Evolutionary conservation across 2,329 filamentous ascomycete species (phyloP), one percentile per base, ranked within the genome.

Genomic region (Botrytis pseudocinerea): DNA sequence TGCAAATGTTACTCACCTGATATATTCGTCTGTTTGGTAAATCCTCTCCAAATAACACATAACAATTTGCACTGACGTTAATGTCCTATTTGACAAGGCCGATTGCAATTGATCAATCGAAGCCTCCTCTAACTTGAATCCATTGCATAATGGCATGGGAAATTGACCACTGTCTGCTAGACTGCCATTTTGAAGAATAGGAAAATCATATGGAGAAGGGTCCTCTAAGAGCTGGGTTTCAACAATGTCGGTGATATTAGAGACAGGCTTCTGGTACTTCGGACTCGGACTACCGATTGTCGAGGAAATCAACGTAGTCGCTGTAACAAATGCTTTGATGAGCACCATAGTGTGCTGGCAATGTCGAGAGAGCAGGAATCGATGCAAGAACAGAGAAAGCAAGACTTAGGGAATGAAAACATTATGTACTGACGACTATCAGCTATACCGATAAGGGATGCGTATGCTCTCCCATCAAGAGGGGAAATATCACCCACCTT

Each of bases 21-120:
- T 84, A 78, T 92, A 93, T 51, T 86, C 83, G 73, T 92, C 84
- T 0, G 89, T 90, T 81, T 93, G 91, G 69, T 85, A 84, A 10
- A 86, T 85, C 51, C 91, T 83, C 72, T 86, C 83, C 54, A 91
- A 78, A 80, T 92, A 92, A 82, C 90, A 93, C n/a, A 82, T 78
- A 14, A 88, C 83, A 35, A 92, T 82, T 74, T 91, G 84, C 38
- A 87, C 85, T 28, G 86, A 87, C 0, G 87, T 91, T 73, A 93
- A 81, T 18, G 79, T 82, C 7, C 88, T 87, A n/a, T 81, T 80
- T 10, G 77, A 77, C 85, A 93, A 85, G 44, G 86, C 86, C 7
- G 81, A 78, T 77, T 93, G 91, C 77, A 94, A 86, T 74, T 91
- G 82, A 75, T 92, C 90, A 75, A 93, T 91, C 10, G 88, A 90